A percentile compares a stretch with the other conserved stretches of the same genome.
Evolutionary conservation across 2,329 filamentous ascomycete species (phyloP).

Genomic region (Botrytis medusae): DNA sequence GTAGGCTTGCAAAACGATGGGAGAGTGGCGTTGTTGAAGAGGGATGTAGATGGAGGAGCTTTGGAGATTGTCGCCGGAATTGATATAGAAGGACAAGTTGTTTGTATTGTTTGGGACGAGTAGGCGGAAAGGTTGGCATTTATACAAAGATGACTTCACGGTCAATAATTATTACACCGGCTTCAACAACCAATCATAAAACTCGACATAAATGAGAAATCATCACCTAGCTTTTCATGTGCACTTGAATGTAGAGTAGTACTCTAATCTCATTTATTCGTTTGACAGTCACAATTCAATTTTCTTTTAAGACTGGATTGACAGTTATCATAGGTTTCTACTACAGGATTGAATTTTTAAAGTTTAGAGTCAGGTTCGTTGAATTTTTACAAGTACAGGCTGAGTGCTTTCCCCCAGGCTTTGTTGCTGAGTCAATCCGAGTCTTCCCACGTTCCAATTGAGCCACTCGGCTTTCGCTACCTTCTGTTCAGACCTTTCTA

Average conservation of each 20-base stretch:
- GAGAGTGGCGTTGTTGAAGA: constrained; percentile 44
- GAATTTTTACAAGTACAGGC: not conserved
- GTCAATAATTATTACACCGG: not conserved
- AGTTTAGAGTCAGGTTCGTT: not conserved
- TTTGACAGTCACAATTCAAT: not conserved
- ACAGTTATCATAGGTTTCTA: not conserved
- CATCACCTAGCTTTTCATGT: not conserved
- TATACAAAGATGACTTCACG: not conserved
- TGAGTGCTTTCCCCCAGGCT: not conserved
- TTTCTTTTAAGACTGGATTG: not conserved
- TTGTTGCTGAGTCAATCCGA: not conserved
- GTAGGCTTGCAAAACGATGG: constrained; percentile 47
- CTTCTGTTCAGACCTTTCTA: not conserved
- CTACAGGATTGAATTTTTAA: not conserved
- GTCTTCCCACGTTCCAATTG: not conserved
- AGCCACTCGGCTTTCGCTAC: not conserved
- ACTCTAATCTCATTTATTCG: not conserved
- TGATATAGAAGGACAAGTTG: constrained; percentile 33
- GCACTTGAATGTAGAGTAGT: not conserved
- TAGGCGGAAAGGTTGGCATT: not conserved
- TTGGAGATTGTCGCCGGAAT: constrained; percentile 32
- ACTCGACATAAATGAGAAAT: not conserved
- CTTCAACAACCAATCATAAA: not conserved
- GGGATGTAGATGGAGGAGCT: constrained; percentile 45
- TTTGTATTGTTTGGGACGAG: constrained; percentile 38